These are phyloP conservation scores for Lasiosphaeria hispida DNA, from an alignment of 495 filamentous ascomycete genomes.

Conservation along the genomic window DNA sequence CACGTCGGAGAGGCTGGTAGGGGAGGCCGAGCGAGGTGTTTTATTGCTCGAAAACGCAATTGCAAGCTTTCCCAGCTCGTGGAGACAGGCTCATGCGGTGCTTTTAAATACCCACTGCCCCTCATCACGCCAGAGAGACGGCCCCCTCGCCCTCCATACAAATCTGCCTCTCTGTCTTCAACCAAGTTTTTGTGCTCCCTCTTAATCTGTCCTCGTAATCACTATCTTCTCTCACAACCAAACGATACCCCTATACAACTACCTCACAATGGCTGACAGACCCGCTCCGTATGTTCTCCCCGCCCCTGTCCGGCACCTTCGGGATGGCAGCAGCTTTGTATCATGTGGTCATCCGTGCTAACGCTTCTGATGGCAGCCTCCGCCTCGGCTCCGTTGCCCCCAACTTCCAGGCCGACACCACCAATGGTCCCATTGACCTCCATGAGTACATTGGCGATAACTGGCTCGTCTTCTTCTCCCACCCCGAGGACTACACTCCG, in stretches of 20 bases:
- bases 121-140: not conserved
- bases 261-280: conserved; percentile 49
- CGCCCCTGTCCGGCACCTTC: not conserved
- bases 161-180: not conserved
- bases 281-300: conserved; percentile 48
- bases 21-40: not conserved
- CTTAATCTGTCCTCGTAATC: not conserved
- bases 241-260: conserved; percentile 2
- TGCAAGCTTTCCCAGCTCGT: conserved; percentile 9
- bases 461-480: conserved; percentile 96
- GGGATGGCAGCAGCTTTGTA: not conserved
- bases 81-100: not conserved
- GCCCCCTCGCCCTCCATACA: not conserved
- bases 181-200: not conserved
- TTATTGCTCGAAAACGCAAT: conserved; percentile 15
- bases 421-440: conserved; percentile 89
- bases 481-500: conserved; percentile 91
- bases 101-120: conserved; percentile 17
- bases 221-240: conserved; percentile 4
- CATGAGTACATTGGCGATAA: conserved; percentile 93
- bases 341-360: not conserved
- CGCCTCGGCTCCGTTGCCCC: conserved; percentile 88
- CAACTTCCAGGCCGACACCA: conserved; percentile 92
- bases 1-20: not conserved
- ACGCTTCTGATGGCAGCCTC: conserved; percentile 49